phyloP scores from a whole-genome alignment of 2,329 filamentous ascomycete species.

The Monosporascus sp. region DNA sequence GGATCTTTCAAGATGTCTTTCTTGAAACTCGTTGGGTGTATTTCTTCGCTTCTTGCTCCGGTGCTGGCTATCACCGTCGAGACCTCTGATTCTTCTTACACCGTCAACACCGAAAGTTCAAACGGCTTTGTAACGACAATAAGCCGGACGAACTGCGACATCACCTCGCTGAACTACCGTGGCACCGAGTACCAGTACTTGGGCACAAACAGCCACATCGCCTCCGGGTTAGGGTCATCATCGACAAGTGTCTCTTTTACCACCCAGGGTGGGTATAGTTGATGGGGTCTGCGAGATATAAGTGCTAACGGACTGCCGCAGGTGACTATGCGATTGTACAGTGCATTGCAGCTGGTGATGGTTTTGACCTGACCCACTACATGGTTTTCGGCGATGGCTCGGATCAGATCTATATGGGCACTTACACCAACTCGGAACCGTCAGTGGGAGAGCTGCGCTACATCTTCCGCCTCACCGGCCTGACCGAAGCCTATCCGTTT shows the following conservation, averaged over 20 bases:
- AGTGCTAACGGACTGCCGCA: conserved; percentile 37
- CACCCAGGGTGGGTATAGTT: conserved; percentile 13
- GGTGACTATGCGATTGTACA: conserved; percentile 48
- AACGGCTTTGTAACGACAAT: conserved; percentile 23
- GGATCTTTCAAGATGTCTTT: conserved; percentile 11
- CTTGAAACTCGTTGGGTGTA: conserved; percentile 8
- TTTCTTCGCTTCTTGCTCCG: conserved; percentile 17
- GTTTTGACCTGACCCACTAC: conserved; percentile 44
- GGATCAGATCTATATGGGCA: conserved; percentile 45
- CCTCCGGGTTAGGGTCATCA: conserved; percentile 42
- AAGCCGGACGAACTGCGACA: conserved; percentile 40
- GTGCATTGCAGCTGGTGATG: conserved; percentile 41
- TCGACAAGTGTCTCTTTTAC: conserved; percentile 38
- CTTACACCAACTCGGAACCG: conserved; percentile 43
- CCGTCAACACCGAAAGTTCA: conserved; percentile 20
- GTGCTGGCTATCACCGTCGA: conserved; percentile 21
- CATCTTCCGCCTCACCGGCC: conserved; percentile 32
- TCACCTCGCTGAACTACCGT: conserved; percentile 46
- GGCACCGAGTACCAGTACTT: conserved; percentile 45
- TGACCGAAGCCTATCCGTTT: conserved; percentile 35
- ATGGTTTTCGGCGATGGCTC: conserved; percentile 45
- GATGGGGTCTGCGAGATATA: conserved; percentile 27
- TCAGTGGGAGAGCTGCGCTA: conserved; percentile 46
- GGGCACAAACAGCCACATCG: conserved; percentile 43
- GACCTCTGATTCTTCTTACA: conserved; percentile 14